phyloP scores from a whole-genome alignment of 2,329 filamentous ascomycete genomes.

The Didymella exigua region DNA sequence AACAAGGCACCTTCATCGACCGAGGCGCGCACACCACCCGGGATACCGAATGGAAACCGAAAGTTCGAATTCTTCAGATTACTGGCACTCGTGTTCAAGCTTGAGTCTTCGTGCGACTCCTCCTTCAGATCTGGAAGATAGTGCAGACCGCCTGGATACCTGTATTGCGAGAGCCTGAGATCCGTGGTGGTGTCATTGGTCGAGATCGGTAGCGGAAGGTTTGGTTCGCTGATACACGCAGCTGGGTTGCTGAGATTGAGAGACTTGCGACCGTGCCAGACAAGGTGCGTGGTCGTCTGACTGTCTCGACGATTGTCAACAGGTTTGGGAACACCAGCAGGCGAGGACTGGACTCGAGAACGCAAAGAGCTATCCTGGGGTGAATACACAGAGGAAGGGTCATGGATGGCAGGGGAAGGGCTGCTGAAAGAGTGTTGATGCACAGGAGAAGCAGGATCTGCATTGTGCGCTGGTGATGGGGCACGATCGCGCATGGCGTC shows the following conservation, averaged over 20 bases:
- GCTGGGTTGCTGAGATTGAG: conserved; percentile 11
- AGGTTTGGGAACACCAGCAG: conserved; percentile 13
- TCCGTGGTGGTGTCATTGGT: conserved; percentile 43
- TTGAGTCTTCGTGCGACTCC: conserved; percentile 56
- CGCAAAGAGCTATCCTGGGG: conserved; percentile 26
- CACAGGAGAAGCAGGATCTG: neutral
- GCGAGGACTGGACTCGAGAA: conserved; percentile 23
- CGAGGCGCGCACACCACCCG: conserved; percentile 25
- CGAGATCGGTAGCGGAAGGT: conserved; percentile 16
- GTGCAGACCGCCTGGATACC: conserved; percentile 37
- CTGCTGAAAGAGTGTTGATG: conserved; percentile 24
- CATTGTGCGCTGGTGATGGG: conserved; percentile 7
- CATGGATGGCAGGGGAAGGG: conserved; percentile 17
- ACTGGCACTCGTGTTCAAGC: conserved; percentile 46
- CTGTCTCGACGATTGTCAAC: conserved; percentile 35
- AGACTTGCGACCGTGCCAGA: conserved; percentile 32
- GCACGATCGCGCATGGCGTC: conserved; percentile 5
- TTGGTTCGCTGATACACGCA: conserved; percentile 15
- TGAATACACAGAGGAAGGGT: conserved; percentile 35
- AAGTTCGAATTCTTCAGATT: conserved; percentile 40
- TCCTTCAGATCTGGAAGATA: conserved; percentile 55
- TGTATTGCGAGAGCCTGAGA: conserved; percentile 38
- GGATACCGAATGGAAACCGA: conserved; percentile 29
- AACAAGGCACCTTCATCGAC: conserved; percentile 30
- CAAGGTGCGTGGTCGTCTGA: conserved; percentile 44